phyloP scores from a whole-genome alignment of 208 protist species.

The Acanthamoeba castellanii region DNA sequence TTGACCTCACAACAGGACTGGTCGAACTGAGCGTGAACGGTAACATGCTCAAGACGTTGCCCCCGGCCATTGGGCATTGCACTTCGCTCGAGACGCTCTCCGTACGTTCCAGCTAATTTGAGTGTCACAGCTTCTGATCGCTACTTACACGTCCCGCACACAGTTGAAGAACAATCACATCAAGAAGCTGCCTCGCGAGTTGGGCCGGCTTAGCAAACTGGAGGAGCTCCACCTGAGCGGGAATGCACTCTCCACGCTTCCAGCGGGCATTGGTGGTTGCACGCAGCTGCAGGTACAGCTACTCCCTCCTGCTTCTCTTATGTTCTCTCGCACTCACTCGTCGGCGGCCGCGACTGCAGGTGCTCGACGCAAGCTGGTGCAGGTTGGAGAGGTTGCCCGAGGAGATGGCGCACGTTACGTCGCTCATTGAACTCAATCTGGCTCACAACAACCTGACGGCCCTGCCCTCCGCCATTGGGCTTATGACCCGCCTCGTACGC shows the following conservation, averaged over 20 bases:
- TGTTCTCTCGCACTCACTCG: not conserved
- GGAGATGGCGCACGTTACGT: not conserved
- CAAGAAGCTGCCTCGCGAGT: constrained; percentile 25
- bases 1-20: not conserved
- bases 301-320: not conserved
- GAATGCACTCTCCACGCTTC: not conserved
- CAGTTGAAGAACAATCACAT: constrained; percentile 55
- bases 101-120: not conserved
- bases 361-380: constrained; percentile 37
- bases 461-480: not conserved
- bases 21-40: constrained; percentile 28
- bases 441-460: not conserved
- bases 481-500: not conserved
- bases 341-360: not conserved
- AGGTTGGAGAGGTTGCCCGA: not conserved
- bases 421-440: not conserved
- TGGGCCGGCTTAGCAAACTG: not conserved
- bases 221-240: not conserved
- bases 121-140: not conserved
- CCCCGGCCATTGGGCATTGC: constrained; percentile 16
- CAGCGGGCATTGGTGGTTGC: not conserved
- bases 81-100: not conserved
- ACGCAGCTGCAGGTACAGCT: not conserved
- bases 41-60: not conserved
- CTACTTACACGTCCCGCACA: not conserved